phyloP scores from a whole-genome alignment of 75 land plant species.

The Pseudotsuga menziesii region DNA sequence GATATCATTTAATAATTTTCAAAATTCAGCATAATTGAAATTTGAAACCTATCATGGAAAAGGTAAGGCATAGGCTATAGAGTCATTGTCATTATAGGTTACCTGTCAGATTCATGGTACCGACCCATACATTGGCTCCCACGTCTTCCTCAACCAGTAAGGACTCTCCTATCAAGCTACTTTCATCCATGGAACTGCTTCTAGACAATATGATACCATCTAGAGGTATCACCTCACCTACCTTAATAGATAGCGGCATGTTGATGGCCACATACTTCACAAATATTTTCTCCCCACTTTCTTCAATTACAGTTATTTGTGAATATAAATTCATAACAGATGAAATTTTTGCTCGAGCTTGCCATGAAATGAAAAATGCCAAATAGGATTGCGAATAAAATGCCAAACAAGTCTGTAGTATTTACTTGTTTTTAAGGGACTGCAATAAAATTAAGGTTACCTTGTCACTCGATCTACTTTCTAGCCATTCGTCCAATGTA shows the following conservation, averaged over 20 bases:
- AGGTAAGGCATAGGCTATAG: too few relatives aligned
- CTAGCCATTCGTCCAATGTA: slow-evolving; percentile 86
- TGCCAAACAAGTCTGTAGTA: not conserved
- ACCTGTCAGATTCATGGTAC: slow-evolving; percentile 89
- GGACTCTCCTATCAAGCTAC: slow-evolving; percentile 81
- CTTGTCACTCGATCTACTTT: slow-evolving; percentile 80
- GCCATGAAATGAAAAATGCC: not conserved
- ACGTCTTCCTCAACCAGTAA: slow-evolving; percentile 68
- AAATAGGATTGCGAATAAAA: not conserved
- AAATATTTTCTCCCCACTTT: slow-evolving; percentile 55
- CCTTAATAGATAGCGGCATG: slow-evolving; percentile 68
- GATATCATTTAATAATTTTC: too few relatives aligned
- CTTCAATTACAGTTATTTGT: slow-evolving; percentile 69
- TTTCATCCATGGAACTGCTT: slow-evolving; percentile 77
- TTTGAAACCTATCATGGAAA: too few relatives aligned
- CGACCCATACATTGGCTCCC: slow-evolving; percentile 75
- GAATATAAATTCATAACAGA: slow-evolving; percentile 72
- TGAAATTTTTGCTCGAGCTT: slow-evolving; percentile 83
- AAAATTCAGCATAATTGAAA: too few relatives aligned
- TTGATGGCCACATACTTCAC: slow-evolving; percentile 57
- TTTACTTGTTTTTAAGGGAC: not conserved
- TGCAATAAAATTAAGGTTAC: slow-evolving; percentile 22
- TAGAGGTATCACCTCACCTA: slow-evolving; percentile 83
- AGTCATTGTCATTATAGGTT: too few relatives aligned
- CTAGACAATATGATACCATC: slow-evolving; percentile 85